A percentile compares a stretch with the other conserved stretches of the same genome.
These are phyloP conservation scores for Wickerhamiella sorbophila DNA, from an alignment of 805 yeast species.

Conservation along the genomic window DNA sequence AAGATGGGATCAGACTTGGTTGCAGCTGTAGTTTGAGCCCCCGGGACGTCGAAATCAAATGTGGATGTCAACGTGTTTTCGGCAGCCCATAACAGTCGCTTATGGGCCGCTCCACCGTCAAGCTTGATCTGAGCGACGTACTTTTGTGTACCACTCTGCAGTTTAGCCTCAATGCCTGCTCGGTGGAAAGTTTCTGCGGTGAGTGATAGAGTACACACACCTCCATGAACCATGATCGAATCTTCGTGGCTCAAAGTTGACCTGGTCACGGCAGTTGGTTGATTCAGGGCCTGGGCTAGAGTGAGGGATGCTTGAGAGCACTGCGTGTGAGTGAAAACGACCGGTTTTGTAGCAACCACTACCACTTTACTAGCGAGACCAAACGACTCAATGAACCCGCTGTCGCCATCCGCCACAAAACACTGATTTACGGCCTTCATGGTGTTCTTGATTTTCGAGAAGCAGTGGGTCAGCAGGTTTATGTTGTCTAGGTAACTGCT, in stretches of 20 bases:
- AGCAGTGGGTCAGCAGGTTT: no score
- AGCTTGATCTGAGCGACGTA: conserved; percentile 4
- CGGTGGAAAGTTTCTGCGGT: conserved; percentile 8
- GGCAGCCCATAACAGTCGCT: conserved; percentile 11
- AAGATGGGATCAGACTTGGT: background rate
- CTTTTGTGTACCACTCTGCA: background rate
- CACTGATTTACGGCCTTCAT: background rate
- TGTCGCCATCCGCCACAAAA: background rate
- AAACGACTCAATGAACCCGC: background rate
- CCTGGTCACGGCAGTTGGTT: background rate
- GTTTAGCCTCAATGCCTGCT: conserved; percentile 11
- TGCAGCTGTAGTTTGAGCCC: background rate
- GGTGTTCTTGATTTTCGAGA: no score
- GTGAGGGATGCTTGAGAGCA: background rate
- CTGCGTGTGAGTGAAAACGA: background rate
- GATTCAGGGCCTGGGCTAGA: background rate
- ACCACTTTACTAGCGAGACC: background rate
- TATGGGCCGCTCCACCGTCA: conserved; percentile 5
- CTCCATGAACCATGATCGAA: conserved; percentile 2
- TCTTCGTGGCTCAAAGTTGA: conserved; percentile 1
- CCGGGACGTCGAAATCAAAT: conserved; percentile 3
- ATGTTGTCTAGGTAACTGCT: no score
- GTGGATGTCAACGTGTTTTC: conserved; percentile 6
- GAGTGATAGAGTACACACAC: conserved; percentile 4
- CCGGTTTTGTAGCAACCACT: background rate